These are phyloP conservation scores for Teratosphaeria zuluensis DNA, from an alignment of 2,329 filamentous ascomycete species.

Conservation along the genomic window DNA sequence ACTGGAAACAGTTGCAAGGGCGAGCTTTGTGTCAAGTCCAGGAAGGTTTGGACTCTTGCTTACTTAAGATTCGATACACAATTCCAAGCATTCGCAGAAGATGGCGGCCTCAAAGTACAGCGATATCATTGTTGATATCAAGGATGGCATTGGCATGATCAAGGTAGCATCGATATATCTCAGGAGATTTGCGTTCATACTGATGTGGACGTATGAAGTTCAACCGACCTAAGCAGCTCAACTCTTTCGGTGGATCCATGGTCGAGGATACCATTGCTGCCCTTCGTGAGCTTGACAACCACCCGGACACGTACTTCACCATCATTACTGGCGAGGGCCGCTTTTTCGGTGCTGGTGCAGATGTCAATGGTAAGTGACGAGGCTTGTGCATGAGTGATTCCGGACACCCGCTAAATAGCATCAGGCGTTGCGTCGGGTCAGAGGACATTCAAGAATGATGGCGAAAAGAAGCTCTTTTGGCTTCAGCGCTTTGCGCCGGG, in stretches of 20 bases:
- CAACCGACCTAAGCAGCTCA: constrained; percentile 19
- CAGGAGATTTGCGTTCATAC: not conserved
- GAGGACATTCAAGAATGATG: constrained; percentile 15
- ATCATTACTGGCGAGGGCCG: constrained; percentile 20
- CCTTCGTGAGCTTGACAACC: constrained; percentile 16
- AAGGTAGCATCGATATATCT: constrained; percentile 7
- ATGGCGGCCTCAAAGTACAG: constrained; percentile 9
- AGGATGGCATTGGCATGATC: constrained; percentile 18
- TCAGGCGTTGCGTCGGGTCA: constrained; percentile 8
- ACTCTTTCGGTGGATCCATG: constrained; percentile 17
- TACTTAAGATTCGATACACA: not conserved
- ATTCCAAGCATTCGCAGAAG: not conserved
- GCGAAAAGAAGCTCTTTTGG: constrained; percentile 19
- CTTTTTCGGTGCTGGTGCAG: constrained; percentile 19
- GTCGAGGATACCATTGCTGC: constrained; percentile 17
- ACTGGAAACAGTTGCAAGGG: not conserved
- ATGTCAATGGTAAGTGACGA: constrained; percentile 11
- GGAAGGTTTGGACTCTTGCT: not conserved
- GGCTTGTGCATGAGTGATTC: not conserved
- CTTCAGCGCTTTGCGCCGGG: constrained; percentile 12
- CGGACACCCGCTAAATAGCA: not conserved
- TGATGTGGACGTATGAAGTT: constrained; percentile 7
- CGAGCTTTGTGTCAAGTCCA: not conserved
- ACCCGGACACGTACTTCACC: constrained; percentile 19
- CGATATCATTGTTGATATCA: constrained; percentile 16